phyloP scores from a whole-genome alignment of 257 asterid species.

The Handroanthus guayacan region DNA sequence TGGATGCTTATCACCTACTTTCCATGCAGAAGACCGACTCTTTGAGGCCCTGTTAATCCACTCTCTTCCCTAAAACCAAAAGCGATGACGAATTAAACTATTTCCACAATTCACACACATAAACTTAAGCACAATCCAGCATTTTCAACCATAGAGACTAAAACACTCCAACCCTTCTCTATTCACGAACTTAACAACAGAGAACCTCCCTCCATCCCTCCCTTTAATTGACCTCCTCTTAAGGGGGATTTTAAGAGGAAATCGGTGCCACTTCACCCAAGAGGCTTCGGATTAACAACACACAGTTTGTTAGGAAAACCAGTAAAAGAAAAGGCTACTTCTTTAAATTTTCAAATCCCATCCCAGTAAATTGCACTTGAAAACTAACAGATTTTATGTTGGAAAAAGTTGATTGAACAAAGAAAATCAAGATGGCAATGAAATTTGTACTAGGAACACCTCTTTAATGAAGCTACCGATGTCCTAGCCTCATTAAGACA shows the following conservation, averaged over 20 bases:
- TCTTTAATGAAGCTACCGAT: background rate
- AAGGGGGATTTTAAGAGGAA: no score
- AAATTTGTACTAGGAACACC: background rate
- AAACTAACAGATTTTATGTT: background rate
- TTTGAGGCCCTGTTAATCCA: conserved; percentile 85
- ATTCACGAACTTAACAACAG: background rate
- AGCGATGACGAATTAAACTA: conserved; percentile 24
- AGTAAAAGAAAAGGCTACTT: conserved; percentile 7
- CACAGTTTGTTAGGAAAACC: background rate
- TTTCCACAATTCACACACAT: background rate
- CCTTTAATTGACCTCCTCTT: no score
- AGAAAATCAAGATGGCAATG: background rate
- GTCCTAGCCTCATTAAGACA: background rate
- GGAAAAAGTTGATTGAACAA: background rate
- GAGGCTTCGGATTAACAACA: no score
- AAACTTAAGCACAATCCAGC: background rate
- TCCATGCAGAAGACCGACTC: conserved; percentile 77
- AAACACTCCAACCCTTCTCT: conserved; percentile 1
- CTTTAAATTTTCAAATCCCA: conserved; percentile 1
- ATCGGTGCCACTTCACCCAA: no score
- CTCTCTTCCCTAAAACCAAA: conserved; percentile 68
- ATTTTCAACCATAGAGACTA: background rate
- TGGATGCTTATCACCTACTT: conserved; percentile 90
- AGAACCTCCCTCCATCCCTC: background rate
- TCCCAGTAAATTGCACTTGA: conserved; percentile 1